Evolutionary conservation across 305 asterid species (phyloP), one percentile per base, ranked within the genome.

Genomic region (Caryopteris hybrid): DNA sequence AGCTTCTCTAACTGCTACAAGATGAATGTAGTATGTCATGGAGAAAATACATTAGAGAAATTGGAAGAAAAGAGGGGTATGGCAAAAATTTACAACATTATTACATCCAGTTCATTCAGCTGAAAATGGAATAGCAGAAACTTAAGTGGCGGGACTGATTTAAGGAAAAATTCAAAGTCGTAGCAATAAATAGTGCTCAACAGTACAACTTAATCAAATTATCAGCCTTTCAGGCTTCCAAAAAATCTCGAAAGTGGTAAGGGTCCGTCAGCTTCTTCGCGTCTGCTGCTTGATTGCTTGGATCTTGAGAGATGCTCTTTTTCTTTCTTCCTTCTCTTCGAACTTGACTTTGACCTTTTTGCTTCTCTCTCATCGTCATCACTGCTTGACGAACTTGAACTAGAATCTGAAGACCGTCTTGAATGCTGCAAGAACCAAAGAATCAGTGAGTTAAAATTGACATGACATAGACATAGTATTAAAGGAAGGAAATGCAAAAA

Each of bases 181-280:
- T 8, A 12, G 45, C 64, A 55, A 20, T 8, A 25, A 56, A 72
- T 51, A 55, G 34, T 59, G 64, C 46, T 54, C 8, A 39, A 59
- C 12, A 22, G 61, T 52, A 34, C 14, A 18, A 50, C 20, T 8
- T 17, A 22, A 25, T 12, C n/a, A 6, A 31, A 56, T 2, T 47
- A 67, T 85, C 86, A 89, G 70, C 74, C 78, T 81, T 86, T 88
- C 58, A 72, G 27, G 80, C 69, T 84, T 70, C 93, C 98, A 74
- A 92, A 92, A 83, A 92, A 92, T 76, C 86, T 84, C 47, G 98
- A 92, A 61, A 92, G 93, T 1, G 96, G 98, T 71, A 92, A 74
- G n/a, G 97, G 97, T 56, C 98, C 98, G 2, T 72, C 86, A 53
- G 76, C 84, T 55, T 81, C 87, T 42, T 78, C 85, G 29, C 69